Evolutionary conservation across 306 rosid genomes (phyloP), one percentile per base, ranked within the genome.

Genomic region (Cucurbita argyrosperma): DNA sequence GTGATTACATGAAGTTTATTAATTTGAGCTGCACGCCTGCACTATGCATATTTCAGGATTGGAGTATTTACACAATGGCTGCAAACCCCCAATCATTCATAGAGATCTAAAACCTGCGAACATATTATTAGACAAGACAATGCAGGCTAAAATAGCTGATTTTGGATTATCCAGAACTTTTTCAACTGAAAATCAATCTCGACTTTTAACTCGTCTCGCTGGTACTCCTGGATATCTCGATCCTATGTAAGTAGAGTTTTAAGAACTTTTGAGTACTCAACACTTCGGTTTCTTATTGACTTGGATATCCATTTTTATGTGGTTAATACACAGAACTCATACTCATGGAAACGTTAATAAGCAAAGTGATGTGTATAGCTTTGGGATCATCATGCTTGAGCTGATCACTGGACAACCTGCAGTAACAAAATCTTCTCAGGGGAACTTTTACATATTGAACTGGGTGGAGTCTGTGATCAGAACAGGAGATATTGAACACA

Each of bases 61-160:
- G 8, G 82, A 84, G 2, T 81, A 84, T 77, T 49, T 84, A 10
- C 88, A 84, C 78, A 81, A 81, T 77, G 85, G 85, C 2, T 79
- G 82, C 57, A 74, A 61, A 35, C 80, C 81, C 23, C 40, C 76
- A 16, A 47, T 83, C 18, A 5, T 87, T 4, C 88, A 89, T 18
- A 89, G 87, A 80, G 87, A 87, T 76, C 67, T 89, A 65, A 89
- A 85, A 53, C 37, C 87, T 15, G 21, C 94, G 8, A 86, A 88
- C 78, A 88, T 88, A 45, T 59, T 88, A 74, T 40, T 88, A 14
- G 80, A 77, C 23, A 78, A 77, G 0, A 52, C 69, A 2, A 58
- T 82, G 72, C 84, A 76, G 21, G 87, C 87, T 10, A 85, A 85
- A 70, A 78, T 85, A 4, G 75, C 80, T 39, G 85, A 87, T 72